Evolutionary conservation across 2,329 filamentous ascomycete genomes (phyloP).

Genomic region (Fusarium sp.): DNA sequence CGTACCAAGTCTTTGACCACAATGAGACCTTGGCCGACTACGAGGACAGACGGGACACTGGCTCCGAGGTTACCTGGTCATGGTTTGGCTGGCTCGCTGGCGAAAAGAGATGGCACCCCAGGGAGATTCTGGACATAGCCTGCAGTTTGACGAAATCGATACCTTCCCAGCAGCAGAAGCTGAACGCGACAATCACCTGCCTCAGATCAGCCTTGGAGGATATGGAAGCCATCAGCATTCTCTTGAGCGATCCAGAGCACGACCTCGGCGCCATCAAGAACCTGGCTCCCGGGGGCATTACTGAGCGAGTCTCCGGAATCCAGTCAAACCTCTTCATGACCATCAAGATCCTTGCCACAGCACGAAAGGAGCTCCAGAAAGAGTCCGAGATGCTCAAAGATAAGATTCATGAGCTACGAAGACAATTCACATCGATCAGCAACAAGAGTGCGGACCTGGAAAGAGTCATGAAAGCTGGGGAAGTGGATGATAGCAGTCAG

Average conservation of each 20-base stretch:
- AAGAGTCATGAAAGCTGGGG: background rate
- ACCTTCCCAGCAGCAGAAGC: background rate
- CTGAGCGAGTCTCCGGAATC: background rate
- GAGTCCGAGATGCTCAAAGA: background rate
- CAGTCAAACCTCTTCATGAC: background rate
- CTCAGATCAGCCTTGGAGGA: background rate
- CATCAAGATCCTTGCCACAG: background rate
- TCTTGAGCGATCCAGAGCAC: background rate
- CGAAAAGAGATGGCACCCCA: background rate
- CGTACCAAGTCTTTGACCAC: background rate
- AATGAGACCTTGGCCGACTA: background rate
- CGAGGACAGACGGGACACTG: background rate
- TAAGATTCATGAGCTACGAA: background rate
- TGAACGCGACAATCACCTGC: background rate
- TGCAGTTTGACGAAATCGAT: background rate
- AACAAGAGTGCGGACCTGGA: background rate
- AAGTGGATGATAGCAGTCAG: background rate
- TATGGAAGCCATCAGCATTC: background rate
- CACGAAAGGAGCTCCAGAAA: background rate
- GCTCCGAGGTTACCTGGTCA: background rate
- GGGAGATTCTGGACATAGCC: background rate
- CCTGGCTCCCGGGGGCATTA: background rate
- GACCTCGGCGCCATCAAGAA: background rate
- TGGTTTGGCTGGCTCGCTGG: too few species aligned
- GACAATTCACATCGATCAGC: background rate